Evolutionary conservation across 495 filamentous ascomycete species (phyloP).

Genomic region (Astrocystis sublimbata): DNA sequence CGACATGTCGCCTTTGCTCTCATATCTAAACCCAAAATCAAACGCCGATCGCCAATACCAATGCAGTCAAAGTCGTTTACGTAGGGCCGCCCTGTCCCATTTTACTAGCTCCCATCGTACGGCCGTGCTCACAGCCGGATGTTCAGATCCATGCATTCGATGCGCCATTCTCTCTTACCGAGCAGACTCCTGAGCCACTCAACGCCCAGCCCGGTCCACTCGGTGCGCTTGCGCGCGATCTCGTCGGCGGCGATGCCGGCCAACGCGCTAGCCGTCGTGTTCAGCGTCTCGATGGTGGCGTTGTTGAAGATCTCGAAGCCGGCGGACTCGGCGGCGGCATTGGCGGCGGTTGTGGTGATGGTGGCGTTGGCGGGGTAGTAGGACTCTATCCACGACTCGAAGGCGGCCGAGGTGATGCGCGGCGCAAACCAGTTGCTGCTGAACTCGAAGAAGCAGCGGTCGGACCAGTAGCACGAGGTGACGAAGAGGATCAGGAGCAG

Average conservation of each 20-base stretch:
- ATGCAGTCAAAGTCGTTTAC: conserved; percentile 24
- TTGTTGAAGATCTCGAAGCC: conserved; percentile 41
- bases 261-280: conserved; percentile 67
- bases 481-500: conserved; percentile 86
- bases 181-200: conserved; percentile 80
- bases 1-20: not conserved
- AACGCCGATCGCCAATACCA: conserved; percentile 32
- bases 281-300: conserved; percentile 60
- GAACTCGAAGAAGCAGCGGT: conserved; percentile 85
- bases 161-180: conserved; percentile 74
- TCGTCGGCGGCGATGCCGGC: conserved; percentile 67
- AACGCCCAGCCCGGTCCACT: conserved; percentile 79
- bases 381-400: conserved; percentile 19
- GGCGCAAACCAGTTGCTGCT: conserved; percentile 82
- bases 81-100: conserved; percentile 6
- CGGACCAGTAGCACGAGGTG: conserved; percentile 88
- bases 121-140: conserved; percentile 57
- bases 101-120: not conserved
- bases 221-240: conserved; percentile 54
- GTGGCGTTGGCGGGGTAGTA: conserved; percentile 15
- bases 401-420: conserved; percentile 34
- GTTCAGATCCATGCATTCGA: conserved; percentile 82
- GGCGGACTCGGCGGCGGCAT: conserved; percentile 36
- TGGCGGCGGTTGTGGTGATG: conserved; percentile 29
- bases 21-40: conserved; percentile 12